phyloP scores from a whole-genome alignment of 805 yeast species.

The Yamadazyma akitaensis region DNA sequence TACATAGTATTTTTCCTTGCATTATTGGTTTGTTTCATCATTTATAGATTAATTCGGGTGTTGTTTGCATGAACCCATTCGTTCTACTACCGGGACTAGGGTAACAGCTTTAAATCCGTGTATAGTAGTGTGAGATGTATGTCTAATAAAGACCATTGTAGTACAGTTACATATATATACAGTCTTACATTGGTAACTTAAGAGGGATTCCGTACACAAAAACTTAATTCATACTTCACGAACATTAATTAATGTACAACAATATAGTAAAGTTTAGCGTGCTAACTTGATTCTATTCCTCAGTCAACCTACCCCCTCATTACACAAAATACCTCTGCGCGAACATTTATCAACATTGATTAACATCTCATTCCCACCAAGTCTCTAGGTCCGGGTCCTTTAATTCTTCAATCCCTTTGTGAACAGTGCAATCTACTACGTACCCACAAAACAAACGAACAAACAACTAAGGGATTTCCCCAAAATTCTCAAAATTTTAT shows the following conservation, averaged over 20 bases:
- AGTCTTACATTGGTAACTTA: too few relatives aligned
- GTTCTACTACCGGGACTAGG: neutral
- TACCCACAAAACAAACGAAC: neutral
- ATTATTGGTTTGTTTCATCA: slow-evolving; percentile 22
- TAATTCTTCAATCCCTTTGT: neutral
- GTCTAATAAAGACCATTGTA: neutral
- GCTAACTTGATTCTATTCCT: too few relatives aligned
- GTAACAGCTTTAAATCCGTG: neutral
- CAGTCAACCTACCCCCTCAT: too few relatives aligned
- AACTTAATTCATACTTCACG: too few relatives aligned
- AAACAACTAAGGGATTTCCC: neutral
- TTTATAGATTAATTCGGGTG: slow-evolving; percentile 22
- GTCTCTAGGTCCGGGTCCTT: neutral
- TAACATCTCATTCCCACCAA: neutral
- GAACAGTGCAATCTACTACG: neutral
- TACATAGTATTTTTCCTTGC: slow-evolving; percentile 22
- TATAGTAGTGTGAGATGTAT: neutral
- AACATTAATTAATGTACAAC: too few relatives aligned
- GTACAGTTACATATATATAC: too few relatives aligned
- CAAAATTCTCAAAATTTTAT: neutral
- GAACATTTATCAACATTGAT: neutral
- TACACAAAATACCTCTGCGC: neutral
- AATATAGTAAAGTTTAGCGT: too few relatives aligned
- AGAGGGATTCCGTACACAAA: too few relatives aligned
- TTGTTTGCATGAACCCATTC: slow-evolving; percentile 16